phyloP scores from a whole-genome alignment of 176 grass and related monocot species.

The Avena eriantha region DNA sequence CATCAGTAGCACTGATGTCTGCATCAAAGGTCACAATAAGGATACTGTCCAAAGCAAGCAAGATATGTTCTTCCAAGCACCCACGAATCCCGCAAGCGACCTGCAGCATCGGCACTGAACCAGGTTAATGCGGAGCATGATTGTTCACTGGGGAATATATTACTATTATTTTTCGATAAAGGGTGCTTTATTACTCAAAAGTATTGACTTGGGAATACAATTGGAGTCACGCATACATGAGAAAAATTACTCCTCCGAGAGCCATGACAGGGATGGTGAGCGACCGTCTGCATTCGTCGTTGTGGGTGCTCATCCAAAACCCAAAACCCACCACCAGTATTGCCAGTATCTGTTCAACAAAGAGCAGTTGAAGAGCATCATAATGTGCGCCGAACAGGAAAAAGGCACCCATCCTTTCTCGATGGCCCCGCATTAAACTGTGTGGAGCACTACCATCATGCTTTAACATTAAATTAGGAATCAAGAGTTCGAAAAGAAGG shows the following conservation, averaged over 20 bases:
- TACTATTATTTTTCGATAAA: too few species aligned
- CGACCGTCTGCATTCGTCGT: slow-evolving; percentile 83
- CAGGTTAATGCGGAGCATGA: neutral
- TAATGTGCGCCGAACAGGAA: neutral
- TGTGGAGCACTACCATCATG: slow-evolving; percentile 4
- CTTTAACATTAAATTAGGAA: neutral
- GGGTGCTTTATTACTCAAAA: too few species aligned
- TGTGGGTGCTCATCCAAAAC: slow-evolving; percentile 90
- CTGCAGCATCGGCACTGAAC: slow-evolving; percentile 50
- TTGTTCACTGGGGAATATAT: neutral
- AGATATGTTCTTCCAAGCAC: slow-evolving; percentile 85
- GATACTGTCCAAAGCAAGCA: slow-evolving; percentile 96
- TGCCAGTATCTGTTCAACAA: slow-evolving; percentile 74
- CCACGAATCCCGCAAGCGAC: slow-evolving; percentile 90
- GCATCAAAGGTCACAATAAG: slow-evolving; percentile 47
- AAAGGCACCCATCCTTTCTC: neutral
- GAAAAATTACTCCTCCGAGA: slow-evolving; percentile 81
- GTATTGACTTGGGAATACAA: neutral
- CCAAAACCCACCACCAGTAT: slow-evolving; percentile 83
- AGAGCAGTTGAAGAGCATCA: slow-evolving; percentile 15
- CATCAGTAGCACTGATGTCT: slow-evolving; percentile 35
- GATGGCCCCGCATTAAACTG: neutral
- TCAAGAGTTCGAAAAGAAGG: neutral
- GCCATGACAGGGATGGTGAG: slow-evolving; percentile 84
- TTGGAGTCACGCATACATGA: slow-evolving; percentile 60